Base-by-base conservation (phyloP, 73 alveolate genomes). In the Paramecium octaurelia region DNA sequence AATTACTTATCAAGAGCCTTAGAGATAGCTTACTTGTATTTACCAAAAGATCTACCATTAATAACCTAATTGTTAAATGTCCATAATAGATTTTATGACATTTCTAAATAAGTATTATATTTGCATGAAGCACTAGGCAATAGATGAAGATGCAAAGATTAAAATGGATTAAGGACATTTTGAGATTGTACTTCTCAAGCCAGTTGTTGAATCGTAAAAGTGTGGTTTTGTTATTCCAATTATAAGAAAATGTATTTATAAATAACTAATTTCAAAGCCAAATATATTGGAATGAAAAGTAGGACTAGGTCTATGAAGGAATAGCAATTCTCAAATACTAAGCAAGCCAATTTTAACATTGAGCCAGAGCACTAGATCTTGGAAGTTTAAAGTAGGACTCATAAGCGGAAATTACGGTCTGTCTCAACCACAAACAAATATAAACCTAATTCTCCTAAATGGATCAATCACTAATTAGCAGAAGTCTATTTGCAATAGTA, bases 41-140 rank as follows among this genome's bases (percentile, higher is more conserved):
- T 69, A 20, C 94, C 94, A 5, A 77, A 89, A 46, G 94, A 89
- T 46, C 20, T 89, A 57, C 94, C 94, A 1, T 23, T 89, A 12
- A 60, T 89, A 2, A 83, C 64, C 8, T 18, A 89, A 71, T 46
- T 89, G 31, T 58, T 89, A 16, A 89, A 83, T 70, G 94, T 89
- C 2, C 94, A 89, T 46, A 89, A 71, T 71, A 68, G 77, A 40
- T 89, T 89, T 46, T 85, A 89, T 44, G 91, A 42, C 10, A 42
- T 80, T 20, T 80, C 91, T 5, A 80, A 80, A 80, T 46, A 80
- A 42, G 91, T 48, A 44, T n/a, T n/a, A 1, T 23, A 36, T 14
- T 35, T 9, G 5, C 16, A 6, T 38, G 20, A 10, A 73, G 6
- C 4, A 7, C 10, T 4, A 73, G 87, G 87, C 12, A 8, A 73